Conservation (phyloP, 2,329 filamentous ascomycete species). For the Alternaria solani region DNA sequence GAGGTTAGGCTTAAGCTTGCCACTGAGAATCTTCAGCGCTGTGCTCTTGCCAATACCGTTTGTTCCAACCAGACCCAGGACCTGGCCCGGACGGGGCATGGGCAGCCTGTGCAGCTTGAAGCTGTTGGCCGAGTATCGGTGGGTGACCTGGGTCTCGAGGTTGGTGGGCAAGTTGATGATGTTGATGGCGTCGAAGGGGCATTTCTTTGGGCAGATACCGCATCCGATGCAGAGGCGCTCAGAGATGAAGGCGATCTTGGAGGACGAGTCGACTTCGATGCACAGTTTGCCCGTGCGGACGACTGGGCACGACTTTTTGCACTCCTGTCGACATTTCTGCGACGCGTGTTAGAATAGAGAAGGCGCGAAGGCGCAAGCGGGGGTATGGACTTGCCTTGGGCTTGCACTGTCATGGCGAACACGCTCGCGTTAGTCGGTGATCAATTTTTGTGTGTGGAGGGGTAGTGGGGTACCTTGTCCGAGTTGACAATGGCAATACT, state of each 20-base stretch:
- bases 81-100: conserved; percentile 93
- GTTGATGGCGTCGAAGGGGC: conserved; percentile 96
- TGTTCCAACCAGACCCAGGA: conserved; percentile 94
- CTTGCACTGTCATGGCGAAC: conserved; percentile 74
- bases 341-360: conserved; percentile 32
- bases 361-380: background rate
- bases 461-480: conserved; percentile 79
- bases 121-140: conserved; percentile 98
- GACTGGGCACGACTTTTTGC: conserved; percentile 98
- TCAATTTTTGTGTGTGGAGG: conserved; percentile 49
- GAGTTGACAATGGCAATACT: conserved; percentile 98
- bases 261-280: conserved; percentile 88
- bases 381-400: conserved; percentile 70
- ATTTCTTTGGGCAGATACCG: conserved; percentile 99
- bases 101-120: conserved; percentile 98
- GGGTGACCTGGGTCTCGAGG: conserved; percentile 96
- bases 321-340: conserved; percentile 98
- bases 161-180: conserved; percentile 99
- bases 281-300: conserved; percentile 97
- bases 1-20: conserved; percentile 97
- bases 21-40: conserved; percentile 97
- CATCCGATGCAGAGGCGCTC: conserved; percentile 96
- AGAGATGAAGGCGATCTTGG: conserved; percentile 97
- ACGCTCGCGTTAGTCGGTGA: conserved; percentile 44
- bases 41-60: conserved; percentile 99